These are phyloP conservation scores for Mucor lusitanicus DNA, from an alignment of 371 early-diverging fungal genomes.

Conservation along the genomic window DNA sequence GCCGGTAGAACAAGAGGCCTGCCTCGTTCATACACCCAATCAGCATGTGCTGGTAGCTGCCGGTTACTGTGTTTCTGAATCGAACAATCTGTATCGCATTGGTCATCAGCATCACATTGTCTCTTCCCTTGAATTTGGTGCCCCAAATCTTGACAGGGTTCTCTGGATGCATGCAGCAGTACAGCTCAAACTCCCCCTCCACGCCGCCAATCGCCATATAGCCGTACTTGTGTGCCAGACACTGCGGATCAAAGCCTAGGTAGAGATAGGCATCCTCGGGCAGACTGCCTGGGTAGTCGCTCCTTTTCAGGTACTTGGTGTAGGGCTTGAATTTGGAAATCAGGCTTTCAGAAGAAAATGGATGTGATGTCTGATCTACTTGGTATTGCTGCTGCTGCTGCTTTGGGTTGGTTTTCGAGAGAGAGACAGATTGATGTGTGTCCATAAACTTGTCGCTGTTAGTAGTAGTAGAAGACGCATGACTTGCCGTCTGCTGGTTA, in stretches of 20 bases:
- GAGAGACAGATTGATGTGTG: slow-evolving; percentile 23
- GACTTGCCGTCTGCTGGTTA: background rate
- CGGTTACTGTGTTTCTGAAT: slow-evolving; percentile 29
- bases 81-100: slow-evolving; percentile 61
- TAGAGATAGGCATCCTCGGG: slow-evolving; percentile 30
- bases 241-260: slow-evolving; percentile 44
- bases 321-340: slow-evolving; percentile 23
- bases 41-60: slow-evolving; percentile 23
- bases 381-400: background rate
- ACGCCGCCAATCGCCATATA: slow-evolving; percentile 56
- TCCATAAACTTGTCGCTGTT: slow-evolving; percentile 10
- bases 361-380: background rate
- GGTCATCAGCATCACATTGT: slow-evolving; percentile 50
- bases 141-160: slow-evolving; percentile 41
- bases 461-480: background rate
- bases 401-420: background rate
- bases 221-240: slow-evolving; percentile 54
- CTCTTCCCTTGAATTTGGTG: slow-evolving; percentile 32
- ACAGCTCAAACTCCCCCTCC: slow-evolving; percentile 48
- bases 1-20: slow-evolving; percentile 41
- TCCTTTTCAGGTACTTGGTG: slow-evolving; percentile 48
- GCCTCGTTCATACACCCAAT: slow-evolving; percentile 52
- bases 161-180: slow-evolving; percentile 44
- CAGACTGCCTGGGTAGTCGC: slow-evolving; percentile 34
- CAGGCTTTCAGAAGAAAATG: background rate